phyloP scores from a whole-genome alignment of 371 early-diverging fungal genomes.

The Mortierella sp. region DNA sequence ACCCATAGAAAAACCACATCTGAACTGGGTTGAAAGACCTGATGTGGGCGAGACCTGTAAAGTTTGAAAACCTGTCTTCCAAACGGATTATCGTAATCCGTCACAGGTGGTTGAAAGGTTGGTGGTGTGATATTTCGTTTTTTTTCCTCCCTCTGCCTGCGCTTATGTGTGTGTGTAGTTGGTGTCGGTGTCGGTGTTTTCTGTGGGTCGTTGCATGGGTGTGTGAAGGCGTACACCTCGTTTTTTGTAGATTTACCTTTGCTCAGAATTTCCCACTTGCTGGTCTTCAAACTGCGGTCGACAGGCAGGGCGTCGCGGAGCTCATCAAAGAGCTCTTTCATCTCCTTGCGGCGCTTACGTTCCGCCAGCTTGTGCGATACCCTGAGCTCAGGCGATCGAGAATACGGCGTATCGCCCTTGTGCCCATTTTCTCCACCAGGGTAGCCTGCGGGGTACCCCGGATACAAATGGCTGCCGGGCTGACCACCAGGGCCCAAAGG shows the following conservation, averaged over 20 bases:
- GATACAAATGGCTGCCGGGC: constrained; percentile 42
- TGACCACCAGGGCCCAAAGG: constrained; percentile 11
- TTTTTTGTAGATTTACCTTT: constrained; percentile 67
- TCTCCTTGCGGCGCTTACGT: constrained; percentile 86
- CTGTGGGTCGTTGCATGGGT: background rate
- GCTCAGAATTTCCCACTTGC: constrained; percentile 90
- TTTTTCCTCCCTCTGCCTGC: background rate
- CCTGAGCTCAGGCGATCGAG: constrained; percentile 76
- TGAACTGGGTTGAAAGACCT: background rate
- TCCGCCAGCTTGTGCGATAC: constrained; percentile 90
- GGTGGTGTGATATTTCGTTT: background rate
- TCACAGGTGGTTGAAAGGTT: background rate
- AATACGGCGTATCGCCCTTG: constrained; percentile 73
- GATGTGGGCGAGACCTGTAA: background rate
- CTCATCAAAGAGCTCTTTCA: constrained; percentile 92
- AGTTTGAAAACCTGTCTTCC: background rate
- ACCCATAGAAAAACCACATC: background rate
- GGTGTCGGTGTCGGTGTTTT: background rate
- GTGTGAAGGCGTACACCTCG: background rate
- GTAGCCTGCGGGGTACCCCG: constrained; percentile 46
- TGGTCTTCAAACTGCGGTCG: constrained; percentile 81
- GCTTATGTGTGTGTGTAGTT: background rate
- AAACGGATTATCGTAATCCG: background rate
- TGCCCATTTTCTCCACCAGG: constrained; percentile 12
- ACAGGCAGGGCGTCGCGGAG: constrained; percentile 81